Conservation (phyloP, 2,329 filamentous ascomycete species). For the Colletotrichum gloeosporioides region DNA sequence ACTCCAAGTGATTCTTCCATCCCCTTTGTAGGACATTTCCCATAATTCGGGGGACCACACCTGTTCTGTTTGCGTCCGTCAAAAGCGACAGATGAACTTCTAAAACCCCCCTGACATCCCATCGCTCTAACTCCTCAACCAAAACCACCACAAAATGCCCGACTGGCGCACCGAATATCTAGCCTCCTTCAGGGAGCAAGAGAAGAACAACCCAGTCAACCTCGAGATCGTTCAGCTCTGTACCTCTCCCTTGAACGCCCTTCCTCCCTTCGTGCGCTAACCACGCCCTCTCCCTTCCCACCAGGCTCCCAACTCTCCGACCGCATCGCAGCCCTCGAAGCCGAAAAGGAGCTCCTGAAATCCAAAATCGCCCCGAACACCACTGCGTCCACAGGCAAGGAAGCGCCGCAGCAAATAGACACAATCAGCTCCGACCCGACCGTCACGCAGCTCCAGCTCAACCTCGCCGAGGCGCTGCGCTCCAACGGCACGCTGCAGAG, state of each 20-base stretch:
- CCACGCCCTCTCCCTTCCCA: neutral
- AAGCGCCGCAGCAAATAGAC: slow-evolving; percentile 16
- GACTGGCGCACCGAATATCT: slow-evolving; percentile 86
- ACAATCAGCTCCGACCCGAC: slow-evolving; percentile 33
- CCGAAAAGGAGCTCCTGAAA: slow-evolving; percentile 54
- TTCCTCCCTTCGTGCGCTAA: neutral
- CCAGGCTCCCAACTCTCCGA: slow-evolving; percentile 71
- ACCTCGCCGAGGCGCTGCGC: slow-evolving; percentile 79
- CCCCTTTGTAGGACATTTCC: neutral
- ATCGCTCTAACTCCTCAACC: too few relatives aligned
- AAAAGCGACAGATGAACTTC: neutral
- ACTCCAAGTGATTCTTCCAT: neutral
- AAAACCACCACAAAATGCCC: slow-evolving; percentile 45
- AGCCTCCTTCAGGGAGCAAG: slow-evolving; percentile 74
- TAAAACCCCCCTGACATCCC: neutral
- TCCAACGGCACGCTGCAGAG: slow-evolving; percentile 72
- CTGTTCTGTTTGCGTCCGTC: neutral
- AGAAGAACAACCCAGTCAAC: slow-evolving; percentile 67
- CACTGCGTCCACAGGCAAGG: neutral
- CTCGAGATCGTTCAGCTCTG: slow-evolving; percentile 79
- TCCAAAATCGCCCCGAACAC: slow-evolving; percentile 29
- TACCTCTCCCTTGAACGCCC: slow-evolving; percentile 45
- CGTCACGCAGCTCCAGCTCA: slow-evolving; percentile 62
- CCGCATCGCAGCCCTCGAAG: slow-evolving; percentile 67
- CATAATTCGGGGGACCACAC: too few relatives aligned